Percentiles rank a stretch among this genome's conserved stretches.
Evolutionary conservation across 768 basidiomycete species (phyloP).

Genomic region (Erythrobasidium yunnanense): DNA sequence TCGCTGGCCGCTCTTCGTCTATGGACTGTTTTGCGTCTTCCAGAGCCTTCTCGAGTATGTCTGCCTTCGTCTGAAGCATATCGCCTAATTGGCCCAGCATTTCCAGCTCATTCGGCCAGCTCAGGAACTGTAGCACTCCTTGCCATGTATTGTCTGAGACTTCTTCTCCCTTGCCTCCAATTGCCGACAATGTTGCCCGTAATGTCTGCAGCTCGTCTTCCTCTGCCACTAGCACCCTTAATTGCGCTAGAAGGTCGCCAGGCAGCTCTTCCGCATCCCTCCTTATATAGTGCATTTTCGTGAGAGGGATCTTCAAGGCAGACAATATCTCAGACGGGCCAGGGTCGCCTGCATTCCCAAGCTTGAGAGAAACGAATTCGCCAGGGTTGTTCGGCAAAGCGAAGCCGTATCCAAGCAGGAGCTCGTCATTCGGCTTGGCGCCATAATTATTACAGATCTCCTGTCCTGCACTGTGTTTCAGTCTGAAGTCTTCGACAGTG

Average conservation of each 20-base stretch:
- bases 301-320: constrained; percentile 3
- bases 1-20: not conserved
- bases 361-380: constrained; percentile 55
- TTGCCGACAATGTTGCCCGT: too few species aligned
- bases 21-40: not conserved
- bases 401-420: constrained; percentile 88
- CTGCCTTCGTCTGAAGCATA: constrained; percentile 12
- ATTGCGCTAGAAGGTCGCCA: constrained; percentile 38
- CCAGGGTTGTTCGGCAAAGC: constrained; percentile 66
- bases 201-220: constrained; percentile 28
- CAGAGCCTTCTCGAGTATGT: not conserved
- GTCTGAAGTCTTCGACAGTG: too few species aligned
- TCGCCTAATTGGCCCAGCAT: constrained; percentile 18
- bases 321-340: not conserved
- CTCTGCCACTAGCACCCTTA: constrained; percentile 40
- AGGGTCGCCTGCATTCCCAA: constrained; percentile 7
- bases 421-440: constrained; percentile 51
- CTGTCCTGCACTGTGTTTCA: not conserved
- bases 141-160: not conserved
- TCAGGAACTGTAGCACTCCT: not conserved
- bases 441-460: constrained; percentile 31
- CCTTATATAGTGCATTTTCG: constrained; percentile 32
- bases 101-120: constrained; percentile 21
- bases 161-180: not conserved
- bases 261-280: constrained; percentile 38